Evolutionary conservation across 1,139 yeast species (phyloP).

Genomic region (Protomyces inouyei): DNA sequence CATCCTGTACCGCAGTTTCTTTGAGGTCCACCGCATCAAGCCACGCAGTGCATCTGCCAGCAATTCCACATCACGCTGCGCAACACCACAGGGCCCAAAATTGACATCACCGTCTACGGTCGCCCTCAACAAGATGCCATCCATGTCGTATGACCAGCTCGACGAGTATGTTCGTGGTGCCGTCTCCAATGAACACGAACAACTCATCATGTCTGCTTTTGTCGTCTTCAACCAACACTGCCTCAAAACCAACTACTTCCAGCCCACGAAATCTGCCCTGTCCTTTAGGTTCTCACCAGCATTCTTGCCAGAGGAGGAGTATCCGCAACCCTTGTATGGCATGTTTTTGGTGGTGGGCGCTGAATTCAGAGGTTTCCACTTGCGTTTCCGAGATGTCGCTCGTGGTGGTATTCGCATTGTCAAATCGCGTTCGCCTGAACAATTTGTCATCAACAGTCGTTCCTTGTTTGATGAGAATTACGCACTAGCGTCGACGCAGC

Average conservation of each 20-base stretch:
- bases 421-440: conserved; percentile 77
- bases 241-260: conserved; percentile 88
- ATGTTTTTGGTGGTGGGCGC: conserved; percentile 95
- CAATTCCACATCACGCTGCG: conserved; percentile 58
- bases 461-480: conserved; percentile 94
- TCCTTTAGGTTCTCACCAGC: conserved; percentile 86
- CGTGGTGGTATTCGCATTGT: conserved; percentile 98
- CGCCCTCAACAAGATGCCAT: conserved; percentile 43
- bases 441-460: conserved; percentile 77
- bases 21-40: conserved; percentile 79
- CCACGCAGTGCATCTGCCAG: conserved; percentile 45
- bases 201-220: conserved; percentile 74
- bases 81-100: background rate
- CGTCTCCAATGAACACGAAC: conserved; percentile 75
- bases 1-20: conserved; percentile 85
- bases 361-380: conserved; percentile 95
- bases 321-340: conserved; percentile 89
- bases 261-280: conserved; percentile 89
- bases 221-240: conserved; percentile 79
- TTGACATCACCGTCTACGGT: background rate
- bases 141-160: conserved; percentile 70
- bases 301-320: conserved; percentile 77
- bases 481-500: conserved; percentile 93
- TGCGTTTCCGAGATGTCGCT: conserved; percentile 93
- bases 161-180: conserved; percentile 60